Evolutionary conservation across 2,329 filamentous ascomycete genomes (phyloP).

Genomic region (Amauroascus niger): DNA sequence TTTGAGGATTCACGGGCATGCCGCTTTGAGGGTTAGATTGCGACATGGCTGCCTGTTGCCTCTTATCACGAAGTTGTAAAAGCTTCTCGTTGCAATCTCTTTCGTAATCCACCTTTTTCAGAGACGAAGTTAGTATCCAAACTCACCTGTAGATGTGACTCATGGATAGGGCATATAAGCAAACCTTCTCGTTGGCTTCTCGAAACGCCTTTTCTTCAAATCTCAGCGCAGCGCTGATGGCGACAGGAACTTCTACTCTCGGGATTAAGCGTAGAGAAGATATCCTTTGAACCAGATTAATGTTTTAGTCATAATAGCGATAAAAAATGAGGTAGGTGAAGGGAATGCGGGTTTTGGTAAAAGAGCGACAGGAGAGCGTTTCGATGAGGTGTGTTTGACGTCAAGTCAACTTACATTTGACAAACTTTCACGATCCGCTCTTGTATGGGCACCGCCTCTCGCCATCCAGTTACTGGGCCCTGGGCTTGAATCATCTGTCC

Average conservation of each 20-base stretch:
- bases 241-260: slow-evolving; percentile 30
- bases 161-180: slow-evolving; percentile 1
- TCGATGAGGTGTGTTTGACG: not conserved
- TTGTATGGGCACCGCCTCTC: slow-evolving; percentile 32
- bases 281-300: slow-evolving; percentile 26
- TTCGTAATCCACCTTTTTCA: slow-evolving; percentile 36
- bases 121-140: slow-evolving; percentile 3
- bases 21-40: slow-evolving; percentile 27
- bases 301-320: not conserved
- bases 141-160: not conserved
- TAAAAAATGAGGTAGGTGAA: not conserved
- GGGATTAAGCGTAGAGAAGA: slow-evolving; percentile 40
- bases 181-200: slow-evolving; percentile 31
- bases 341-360: not conserved
- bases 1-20: slow-evolving; percentile 27
- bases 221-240: slow-evolving; percentile 34
- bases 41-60: slow-evolving; percentile 36
- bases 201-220: slow-evolving; percentile 40
- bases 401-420: slow-evolving; percentile 31
- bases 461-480: slow-evolving; percentile 39
- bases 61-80: slow-evolving; percentile 37
- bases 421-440: slow-evolving; percentile 36
- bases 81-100: slow-evolving; percentile 38
- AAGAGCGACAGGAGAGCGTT: not conserved
- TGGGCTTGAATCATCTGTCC: slow-evolving; percentile 33